Evolutionary conservation across 116 monocot species (phyloP), one percentile per base, ranked within the genome.

Genomic region (Cymodocea nodosa): DNA sequence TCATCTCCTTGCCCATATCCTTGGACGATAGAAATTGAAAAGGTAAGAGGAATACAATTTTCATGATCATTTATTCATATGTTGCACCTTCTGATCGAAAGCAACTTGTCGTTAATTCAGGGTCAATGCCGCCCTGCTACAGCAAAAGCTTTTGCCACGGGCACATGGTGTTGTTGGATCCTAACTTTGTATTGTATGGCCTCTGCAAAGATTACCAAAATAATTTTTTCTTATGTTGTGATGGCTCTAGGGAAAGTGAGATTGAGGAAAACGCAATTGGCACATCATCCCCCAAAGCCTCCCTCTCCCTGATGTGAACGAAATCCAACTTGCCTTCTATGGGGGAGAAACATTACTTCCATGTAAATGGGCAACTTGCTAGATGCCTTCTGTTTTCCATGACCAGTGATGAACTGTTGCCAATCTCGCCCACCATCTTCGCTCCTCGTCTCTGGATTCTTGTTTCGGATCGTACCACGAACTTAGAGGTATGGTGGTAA

Each of bases 131-230:
- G 24, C 14, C 57, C 23, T 57, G 57, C 57, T 10, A 24, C 57
- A 23, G 57, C 57, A 57, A 57, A 57, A 57, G 57, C 20, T 22
- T 62, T 62, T n/a, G n/a, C 57, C 12, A 57, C 57, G 11, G 8
- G 57, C 57, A 57, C 57, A 57, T 57, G 57, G 2, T 57, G 22
- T 56, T 12, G 12, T 23, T 18, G 56, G 23, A 20, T 12, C 56
- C 17, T 56, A 56, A 19, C 56, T 4, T 56, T 56, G 56, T 56
- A 20, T 56, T 6, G 23, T n/a, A n/a, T n/a, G n/a, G n/a, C 56
- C 56, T 56, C 12, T 23, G 20, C 18, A n/a, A 18, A 11, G 10
- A 18, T 56, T 56, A 23, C 1, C 11, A 55, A 55, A 19, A 56
- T 37, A 2, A 56, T 23, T 20, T 20, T 18, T 18, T 18, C 56